Conservation (phyloP, 1,284 basidiomycete genomes). For the Ustilago loliicola region DNA sequence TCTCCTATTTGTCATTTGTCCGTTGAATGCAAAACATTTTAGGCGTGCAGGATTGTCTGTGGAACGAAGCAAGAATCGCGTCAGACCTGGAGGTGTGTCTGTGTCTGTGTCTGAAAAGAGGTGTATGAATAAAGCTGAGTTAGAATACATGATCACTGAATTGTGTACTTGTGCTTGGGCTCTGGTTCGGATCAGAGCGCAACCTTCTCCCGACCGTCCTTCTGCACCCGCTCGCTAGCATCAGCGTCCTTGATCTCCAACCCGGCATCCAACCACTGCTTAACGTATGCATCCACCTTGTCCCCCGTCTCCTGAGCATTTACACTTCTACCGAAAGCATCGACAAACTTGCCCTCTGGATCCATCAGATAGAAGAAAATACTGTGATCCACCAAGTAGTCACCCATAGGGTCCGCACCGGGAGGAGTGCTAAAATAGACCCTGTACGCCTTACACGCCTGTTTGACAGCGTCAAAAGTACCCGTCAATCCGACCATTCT, state of each 20-base stretch:
- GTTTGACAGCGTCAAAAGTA: slow-evolving; percentile 85
- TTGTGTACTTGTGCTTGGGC: too few relatives aligned
- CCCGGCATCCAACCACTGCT: slow-evolving; percentile 72
- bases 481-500: slow-evolving; percentile 89
- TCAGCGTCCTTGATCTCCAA: slow-evolving; percentile 65
- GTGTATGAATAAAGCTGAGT: slow-evolving; percentile 3
- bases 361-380: slow-evolving; percentile 99
- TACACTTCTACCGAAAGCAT: slow-evolving; percentile 92
- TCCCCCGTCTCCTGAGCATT: slow-evolving; percentile 78
- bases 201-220: slow-evolving; percentile 48
- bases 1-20: neutral
- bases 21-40: neutral
- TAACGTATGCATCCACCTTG: slow-evolving; percentile 74
- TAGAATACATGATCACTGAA: slow-evolving; percentile 16
- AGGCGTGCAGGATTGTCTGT: neutral
- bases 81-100: too few relatives aligned
- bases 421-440: slow-evolving; percentile 98
- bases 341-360: slow-evolving; percentile 90
- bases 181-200: slow-evolving; percentile 13
- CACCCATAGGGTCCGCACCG: slow-evolving; percentile 78
- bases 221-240: slow-evolving; percentile 78
- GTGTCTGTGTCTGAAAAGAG: slow-evolving; percentile 1
- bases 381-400: slow-evolving; percentile 85
- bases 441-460: slow-evolving; percentile 91
- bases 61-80: neutral